A percentile compares a stretch with the other conserved stretches of the same genome.
Conservation (phyloP, 2,329 filamentous ascomycete genomes). For the Passalora sequoiae region DNA sequence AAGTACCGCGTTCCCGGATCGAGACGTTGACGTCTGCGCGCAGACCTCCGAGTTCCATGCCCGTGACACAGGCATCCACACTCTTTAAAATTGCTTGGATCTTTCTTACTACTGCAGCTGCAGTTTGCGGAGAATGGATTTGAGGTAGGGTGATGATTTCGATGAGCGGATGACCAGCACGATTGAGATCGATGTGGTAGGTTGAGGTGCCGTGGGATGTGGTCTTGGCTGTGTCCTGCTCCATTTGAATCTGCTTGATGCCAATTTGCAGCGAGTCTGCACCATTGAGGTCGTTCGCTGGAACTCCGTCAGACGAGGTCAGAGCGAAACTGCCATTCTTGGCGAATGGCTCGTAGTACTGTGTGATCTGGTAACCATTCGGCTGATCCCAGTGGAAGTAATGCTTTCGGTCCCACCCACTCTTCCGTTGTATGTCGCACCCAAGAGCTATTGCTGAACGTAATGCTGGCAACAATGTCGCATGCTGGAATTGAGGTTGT, state of each 20-base stretch:
- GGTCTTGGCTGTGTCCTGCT: slow-evolving; percentile 97
- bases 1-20: slow-evolving; percentile 54
- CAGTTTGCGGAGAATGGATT: slow-evolving; percentile 79
- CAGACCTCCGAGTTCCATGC: slow-evolving; percentile 89
- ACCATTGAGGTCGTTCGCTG: slow-evolving; percentile 60
- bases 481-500: slow-evolving; percentile 77
- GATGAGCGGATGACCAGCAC: slow-evolving; percentile 82
- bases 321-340: slow-evolving; percentile 68
- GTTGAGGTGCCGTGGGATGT: slow-evolving; percentile 67
- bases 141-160: slow-evolving; percentile 92
- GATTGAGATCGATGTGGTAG: slow-evolving; percentile 87
- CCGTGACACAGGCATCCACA: slow-evolving; percentile 78
- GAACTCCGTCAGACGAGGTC: slow-evolving; percentile 69
- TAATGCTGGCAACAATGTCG: slow-evolving; percentile 80
- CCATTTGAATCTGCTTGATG: slow-evolving; percentile 92
- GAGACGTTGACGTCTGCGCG: slow-evolving; percentile 95
- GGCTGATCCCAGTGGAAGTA: slow-evolving; percentile 99
- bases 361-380: slow-evolving; percentile 93
- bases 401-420: slow-evolving; percentile 91
- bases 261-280: slow-evolving; percentile 67
- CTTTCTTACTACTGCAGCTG: slow-evolving; percentile 83
- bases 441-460: slow-evolving; percentile 79
- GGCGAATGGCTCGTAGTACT: slow-evolving; percentile 74
- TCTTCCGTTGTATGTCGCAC: slow-evolving; percentile 70
- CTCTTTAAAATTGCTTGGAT: slow-evolving; percentile 73